These are phyloP conservation scores for Aspergillus sp. DNA, from an alignment of 2,329 filamentous ascomycete genomes.

Conservation along the genomic window DNA sequence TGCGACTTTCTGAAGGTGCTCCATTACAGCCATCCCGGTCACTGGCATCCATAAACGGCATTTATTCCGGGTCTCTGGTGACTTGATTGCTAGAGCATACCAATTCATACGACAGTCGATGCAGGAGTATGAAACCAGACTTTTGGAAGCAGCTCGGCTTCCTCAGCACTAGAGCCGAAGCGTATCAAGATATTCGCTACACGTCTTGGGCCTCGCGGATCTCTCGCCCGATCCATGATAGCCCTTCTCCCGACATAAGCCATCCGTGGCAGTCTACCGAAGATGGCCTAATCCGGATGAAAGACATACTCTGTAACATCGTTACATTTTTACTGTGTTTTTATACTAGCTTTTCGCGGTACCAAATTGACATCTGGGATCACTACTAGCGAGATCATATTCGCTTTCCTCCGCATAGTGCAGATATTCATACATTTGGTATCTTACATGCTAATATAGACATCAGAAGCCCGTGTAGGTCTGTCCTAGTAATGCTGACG, in stretches of 20 bases:
- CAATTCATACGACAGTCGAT: background rate
- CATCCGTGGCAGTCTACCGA: background rate
- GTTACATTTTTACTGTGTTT: background rate
- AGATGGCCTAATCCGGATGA: background rate
- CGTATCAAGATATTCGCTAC: background rate
- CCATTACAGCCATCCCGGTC: background rate
- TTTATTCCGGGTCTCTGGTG: background rate
- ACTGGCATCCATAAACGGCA: background rate
- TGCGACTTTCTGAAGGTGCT: background rate
- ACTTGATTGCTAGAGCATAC: background rate
- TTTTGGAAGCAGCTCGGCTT: background rate
- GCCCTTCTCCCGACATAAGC: background rate
- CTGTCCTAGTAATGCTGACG: conserved; percentile 12
- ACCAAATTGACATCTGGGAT: background rate
- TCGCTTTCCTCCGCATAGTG: no score
- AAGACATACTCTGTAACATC: background rate
- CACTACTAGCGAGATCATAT: no score
- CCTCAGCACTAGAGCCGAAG: background rate
- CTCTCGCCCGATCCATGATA: background rate
- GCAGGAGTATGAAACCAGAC: background rate
- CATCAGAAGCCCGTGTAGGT: background rate
- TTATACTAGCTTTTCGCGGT: background rate
- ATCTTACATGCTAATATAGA: background rate
- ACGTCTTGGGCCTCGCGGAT: background rate
- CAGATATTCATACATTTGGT: no score